Conservation (phyloP, 2,329 filamentous ascomycete genomes). For the Trichocomaceae sp. region DNA sequence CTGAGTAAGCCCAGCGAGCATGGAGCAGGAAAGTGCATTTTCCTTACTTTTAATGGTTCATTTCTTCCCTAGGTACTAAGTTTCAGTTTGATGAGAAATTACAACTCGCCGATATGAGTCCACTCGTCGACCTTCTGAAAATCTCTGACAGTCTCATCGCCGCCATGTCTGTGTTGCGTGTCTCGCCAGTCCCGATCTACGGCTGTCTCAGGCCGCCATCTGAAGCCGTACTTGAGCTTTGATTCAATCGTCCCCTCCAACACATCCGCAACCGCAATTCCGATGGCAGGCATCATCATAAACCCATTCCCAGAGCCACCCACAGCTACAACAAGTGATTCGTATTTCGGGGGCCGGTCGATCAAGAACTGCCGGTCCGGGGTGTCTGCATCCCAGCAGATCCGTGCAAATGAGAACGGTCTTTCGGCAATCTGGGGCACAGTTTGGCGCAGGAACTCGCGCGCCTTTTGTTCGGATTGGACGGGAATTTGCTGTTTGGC, state of each 20-base stretch:
- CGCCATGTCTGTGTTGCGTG: constrained; percentile 41
- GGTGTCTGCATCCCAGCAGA: constrained; percentile 55
- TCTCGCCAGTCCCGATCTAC: constrained; percentile 36
- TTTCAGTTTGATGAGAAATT: too few species aligned
- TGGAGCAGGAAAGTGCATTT: too few species aligned
- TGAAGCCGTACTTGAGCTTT: constrained; percentile 38
- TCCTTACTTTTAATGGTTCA: too few species aligned
- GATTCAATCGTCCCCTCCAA: constrained; percentile 40
- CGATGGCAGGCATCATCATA: constrained; percentile 47
- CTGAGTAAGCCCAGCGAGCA: too few species aligned
- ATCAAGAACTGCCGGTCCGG: constrained; percentile 50
- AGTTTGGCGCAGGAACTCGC: constrained; percentile 45
- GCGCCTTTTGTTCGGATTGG: constrained; percentile 42
- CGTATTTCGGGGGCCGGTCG: constrained; percentile 41
- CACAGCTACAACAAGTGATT: constrained; percentile 42
- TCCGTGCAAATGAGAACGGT: constrained; percentile 45
- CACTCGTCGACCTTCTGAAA: constrained; percentile 8
- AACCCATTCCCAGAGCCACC: constrained; percentile 49
- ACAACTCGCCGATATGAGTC: background rate
- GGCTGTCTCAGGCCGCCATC: constrained; percentile 48
- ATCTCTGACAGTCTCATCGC: constrained; percentile 2
- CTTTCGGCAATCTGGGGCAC: constrained; percentile 49
- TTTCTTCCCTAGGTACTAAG: too few species aligned
- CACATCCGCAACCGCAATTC: constrained; percentile 43
- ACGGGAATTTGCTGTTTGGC: constrained; percentile 40